Percentiles rank a stretch among this genome's conserved stretches.
Conservation (phyloP, 768 basidiomycete species). For the Boletus sensibilis region DNA sequence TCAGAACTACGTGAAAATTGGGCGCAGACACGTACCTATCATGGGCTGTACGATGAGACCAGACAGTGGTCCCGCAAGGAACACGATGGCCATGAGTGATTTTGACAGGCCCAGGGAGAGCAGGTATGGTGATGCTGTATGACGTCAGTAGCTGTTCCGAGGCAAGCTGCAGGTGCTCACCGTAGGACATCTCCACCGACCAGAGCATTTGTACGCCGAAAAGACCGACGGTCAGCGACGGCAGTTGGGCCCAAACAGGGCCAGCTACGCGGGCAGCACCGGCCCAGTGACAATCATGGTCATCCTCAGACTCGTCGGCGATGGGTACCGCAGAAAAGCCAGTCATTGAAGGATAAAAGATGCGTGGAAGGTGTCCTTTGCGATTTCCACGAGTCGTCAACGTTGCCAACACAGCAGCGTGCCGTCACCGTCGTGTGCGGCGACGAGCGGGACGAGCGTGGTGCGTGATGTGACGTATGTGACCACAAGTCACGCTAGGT, state of each 20-base stretch:
- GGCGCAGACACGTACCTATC: constrained; percentile 52
- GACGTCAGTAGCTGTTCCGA: not conserved
- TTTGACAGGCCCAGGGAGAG: constrained; percentile 86
- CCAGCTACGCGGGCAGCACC: constrained; percentile 64
- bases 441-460: not conserved
- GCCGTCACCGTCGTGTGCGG: not conserved
- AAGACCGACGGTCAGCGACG: constrained; percentile 72
- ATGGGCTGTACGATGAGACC: constrained; percentile 90
- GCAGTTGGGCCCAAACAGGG: constrained; percentile 64
- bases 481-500: not conserved
- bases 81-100: constrained; percentile 84
- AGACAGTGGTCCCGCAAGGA: constrained; percentile 88
- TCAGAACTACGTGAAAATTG: not conserved
- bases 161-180: constrained; percentile 26
- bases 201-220: constrained; percentile 88
- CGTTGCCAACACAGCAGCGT: not conserved
- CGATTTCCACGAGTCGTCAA: not conserved
- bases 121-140: constrained; percentile 78
- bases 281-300: constrained; percentile 39
- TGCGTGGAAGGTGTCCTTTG: not conserved
- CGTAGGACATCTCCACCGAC: constrained; percentile 95
- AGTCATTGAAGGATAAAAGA: constrained; percentile 39
- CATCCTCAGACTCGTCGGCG: constrained; percentile 41
- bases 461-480: not conserved
- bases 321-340: constrained; percentile 49